These are phyloP conservation scores for Penicillium occitanis DNA, from an alignment of 2,329 filamentous ascomycete species.

Conservation along the genomic window DNA sequence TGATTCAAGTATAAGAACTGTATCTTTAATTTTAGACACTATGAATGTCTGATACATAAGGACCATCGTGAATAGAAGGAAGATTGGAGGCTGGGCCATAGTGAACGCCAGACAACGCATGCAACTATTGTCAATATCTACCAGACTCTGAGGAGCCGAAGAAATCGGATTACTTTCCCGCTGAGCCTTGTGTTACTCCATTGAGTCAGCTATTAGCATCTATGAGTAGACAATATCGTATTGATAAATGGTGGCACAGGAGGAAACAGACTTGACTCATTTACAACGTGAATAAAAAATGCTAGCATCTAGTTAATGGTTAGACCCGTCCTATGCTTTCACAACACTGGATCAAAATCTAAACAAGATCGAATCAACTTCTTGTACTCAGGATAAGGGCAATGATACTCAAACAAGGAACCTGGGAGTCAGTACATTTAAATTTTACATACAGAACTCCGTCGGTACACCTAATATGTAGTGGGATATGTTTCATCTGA, in stretches of 20 bases:
- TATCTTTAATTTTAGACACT: neutral
- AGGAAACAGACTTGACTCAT: neutral
- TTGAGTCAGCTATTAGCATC: neutral
- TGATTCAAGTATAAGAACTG: too few species aligned
- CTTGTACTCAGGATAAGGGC: too few species aligned
- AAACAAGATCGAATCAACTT: too few species aligned
- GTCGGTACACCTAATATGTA: too few species aligned
- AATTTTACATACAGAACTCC: too few species aligned
- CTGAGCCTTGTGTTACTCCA: neutral
- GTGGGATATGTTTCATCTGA: too few species aligned
- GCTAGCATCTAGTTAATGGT: too few species aligned
- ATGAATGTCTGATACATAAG: neutral
- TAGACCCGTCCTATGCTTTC: too few species aligned
- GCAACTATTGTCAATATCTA: neutral
- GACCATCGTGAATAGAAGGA: neutral
- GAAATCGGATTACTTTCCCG: constrained; percentile 2
- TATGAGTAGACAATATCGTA: neutral
- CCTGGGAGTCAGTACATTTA: too few species aligned
- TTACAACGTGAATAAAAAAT: neutral
- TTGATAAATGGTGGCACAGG: neutral
- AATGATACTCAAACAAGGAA: too few species aligned
- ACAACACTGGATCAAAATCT: too few species aligned
- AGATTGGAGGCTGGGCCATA: neutral
- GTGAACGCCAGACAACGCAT: neutral
- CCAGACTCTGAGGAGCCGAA: neutral